Conservation (phyloP, 2,329 filamentous ascomycete genomes). For the Arthroderma uncinatum region DNA sequence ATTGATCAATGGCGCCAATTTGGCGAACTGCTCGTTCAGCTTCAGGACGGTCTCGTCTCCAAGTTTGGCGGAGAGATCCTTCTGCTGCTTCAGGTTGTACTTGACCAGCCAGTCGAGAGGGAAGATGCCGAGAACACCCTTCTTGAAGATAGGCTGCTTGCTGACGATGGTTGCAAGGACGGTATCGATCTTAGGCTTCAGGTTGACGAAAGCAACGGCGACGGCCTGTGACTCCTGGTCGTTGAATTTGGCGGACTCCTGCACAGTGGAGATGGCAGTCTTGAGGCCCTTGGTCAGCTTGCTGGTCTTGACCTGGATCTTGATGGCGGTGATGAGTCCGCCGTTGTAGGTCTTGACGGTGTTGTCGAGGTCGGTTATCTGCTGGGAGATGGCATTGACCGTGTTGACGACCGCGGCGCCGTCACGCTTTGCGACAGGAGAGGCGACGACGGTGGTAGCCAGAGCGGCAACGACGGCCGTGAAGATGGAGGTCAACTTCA, state of each 20-base stretch:
- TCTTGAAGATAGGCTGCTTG: conserved; percentile 3
- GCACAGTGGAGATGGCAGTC: neutral
- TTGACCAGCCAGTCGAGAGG: conserved; percentile 1
- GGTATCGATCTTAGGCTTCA: neutral
- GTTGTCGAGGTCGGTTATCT: neutral
- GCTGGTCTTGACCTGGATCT: conserved; percentile 2
- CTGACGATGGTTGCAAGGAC: neutral
- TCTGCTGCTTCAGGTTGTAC: neutral
- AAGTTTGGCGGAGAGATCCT: neutral
- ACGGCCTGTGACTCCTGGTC: conserved; percentile 3
- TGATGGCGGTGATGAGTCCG: neutral
- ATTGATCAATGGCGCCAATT: conserved; percentile 1
- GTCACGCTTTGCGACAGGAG: neutral
- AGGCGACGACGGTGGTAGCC: neutral
- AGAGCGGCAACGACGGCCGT: neutral
- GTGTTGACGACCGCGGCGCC: neutral
- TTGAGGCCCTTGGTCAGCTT: neutral
- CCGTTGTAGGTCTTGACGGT: neutral
- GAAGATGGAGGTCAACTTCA: conserved; percentile 2
- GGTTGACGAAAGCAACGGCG: neutral
- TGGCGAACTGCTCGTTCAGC: neutral
- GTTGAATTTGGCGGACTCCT: neutral
- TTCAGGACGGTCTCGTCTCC: neutral
- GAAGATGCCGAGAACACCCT: neutral
- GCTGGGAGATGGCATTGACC: neutral